A percentile compares a stretch with the other conserved stretches of the same genome.
Conservation (phyloP, 129 eudicot genomes). For the Flaveria brownii region DNA sequence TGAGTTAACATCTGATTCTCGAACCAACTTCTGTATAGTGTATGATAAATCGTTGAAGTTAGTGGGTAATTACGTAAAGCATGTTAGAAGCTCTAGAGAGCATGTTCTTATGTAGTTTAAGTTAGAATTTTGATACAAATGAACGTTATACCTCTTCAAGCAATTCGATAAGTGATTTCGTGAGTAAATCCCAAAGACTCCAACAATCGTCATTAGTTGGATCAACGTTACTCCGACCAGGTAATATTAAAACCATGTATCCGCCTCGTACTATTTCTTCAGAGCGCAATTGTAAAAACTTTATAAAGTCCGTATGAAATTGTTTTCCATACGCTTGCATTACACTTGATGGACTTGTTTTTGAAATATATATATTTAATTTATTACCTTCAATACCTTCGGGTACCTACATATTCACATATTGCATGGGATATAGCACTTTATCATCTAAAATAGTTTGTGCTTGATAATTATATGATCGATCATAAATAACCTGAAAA, state of each 20-base stretch:
- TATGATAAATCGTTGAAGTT: background rate
- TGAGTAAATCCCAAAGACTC: conserved; percentile 8
- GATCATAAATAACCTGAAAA: background rate
- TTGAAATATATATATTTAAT: background rate
- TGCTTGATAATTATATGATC: background rate
- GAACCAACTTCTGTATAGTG: background rate
- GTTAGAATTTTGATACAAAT: background rate
- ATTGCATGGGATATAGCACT: background rate
- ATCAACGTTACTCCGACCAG: conserved; percentile 11
- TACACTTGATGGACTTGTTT: background rate
- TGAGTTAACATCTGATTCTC: conserved; percentile 8
- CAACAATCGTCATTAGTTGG: conserved; percentile 10
- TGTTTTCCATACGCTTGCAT: background rate
- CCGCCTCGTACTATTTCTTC: background rate
- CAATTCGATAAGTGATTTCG: background rate
- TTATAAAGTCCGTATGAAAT: conserved; percentile 1
- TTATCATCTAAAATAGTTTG: background rate
- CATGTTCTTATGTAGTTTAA: background rate
- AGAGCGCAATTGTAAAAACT: background rate
- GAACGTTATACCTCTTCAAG: background rate
- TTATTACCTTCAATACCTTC: conserved; percentile 3
- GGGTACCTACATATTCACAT: conserved; percentile 8
- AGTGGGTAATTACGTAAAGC: background rate
- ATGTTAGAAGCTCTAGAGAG: background rate
- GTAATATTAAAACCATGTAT: conserved; percentile 2